phyloP scores from a whole-genome alignment of 495 filamentous ascomycete genomes.

The Aspergillus mulundensis region DNA sequence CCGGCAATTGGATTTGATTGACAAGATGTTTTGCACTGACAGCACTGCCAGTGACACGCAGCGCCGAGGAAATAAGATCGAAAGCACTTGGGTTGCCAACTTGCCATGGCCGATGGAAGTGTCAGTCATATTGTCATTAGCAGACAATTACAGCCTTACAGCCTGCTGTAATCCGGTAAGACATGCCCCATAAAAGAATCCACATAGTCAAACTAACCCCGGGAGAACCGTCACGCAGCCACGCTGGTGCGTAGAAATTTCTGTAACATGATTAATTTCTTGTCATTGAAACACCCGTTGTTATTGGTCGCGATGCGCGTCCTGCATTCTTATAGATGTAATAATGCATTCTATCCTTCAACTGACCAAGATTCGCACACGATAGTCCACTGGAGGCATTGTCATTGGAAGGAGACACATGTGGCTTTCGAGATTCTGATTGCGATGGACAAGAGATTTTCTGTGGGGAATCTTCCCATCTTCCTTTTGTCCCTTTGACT shows the following conservation, averaged over 20 bases:
- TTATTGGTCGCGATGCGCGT: slow-evolving; percentile 2
- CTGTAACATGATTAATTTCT: slow-evolving; percentile 11
- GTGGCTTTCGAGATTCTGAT: neutral
- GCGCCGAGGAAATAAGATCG: neutral
- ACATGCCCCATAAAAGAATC: slow-evolving; percentile 9
- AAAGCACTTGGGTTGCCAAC: neutral
- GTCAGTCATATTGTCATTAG: neutral
- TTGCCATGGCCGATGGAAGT: neutral
- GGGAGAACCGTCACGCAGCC: slow-evolving; percentile 27
- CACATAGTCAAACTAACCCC: slow-evolving; percentile 28
- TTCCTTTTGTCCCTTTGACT: slow-evolving; percentile 1
- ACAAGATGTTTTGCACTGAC: neutral
- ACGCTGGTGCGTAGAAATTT: slow-evolving; percentile 24
- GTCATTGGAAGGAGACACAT: neutral
- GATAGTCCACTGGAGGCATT: neutral
- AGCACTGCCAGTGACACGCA: neutral
- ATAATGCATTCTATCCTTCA: neutral
- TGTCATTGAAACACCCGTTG: neutral
- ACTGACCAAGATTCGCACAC: neutral
- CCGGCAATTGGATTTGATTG: neutral
- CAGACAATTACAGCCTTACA: too few relatives aligned
- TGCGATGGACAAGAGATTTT: slow-evolving; percentile 14
- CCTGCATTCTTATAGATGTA: neutral
- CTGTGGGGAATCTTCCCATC: slow-evolving; percentile 13
- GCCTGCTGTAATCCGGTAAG: neutral